Conservation (phyloP, 148 eudicot genomes). For the Rhododendron henanense region DNA sequence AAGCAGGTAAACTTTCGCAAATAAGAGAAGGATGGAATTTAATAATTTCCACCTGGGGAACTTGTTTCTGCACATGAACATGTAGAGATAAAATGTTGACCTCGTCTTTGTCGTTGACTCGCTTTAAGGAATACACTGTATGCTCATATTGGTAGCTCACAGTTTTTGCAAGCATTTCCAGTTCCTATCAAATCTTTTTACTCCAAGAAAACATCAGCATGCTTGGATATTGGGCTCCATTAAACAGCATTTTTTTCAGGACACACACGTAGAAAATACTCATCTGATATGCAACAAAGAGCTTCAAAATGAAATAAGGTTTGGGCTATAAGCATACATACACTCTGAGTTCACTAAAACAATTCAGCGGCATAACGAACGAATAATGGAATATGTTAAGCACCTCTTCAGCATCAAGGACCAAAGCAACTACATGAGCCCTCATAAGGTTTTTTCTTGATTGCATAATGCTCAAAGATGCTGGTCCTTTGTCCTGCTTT, state of each 20-base stretch:
- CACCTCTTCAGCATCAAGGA: constrained; percentile 97
- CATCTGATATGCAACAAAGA: background rate
- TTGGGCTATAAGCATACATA: background rate
- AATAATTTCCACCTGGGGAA: background rate
- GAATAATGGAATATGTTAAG: background rate
- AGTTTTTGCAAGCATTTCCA: background rate
- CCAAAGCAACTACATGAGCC: constrained; percentile 91
- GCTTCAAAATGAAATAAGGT: background rate
- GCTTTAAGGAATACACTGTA: background rate
- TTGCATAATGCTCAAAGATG: constrained; percentile 93
- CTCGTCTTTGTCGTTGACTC: background rate
- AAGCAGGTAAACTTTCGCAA: background rate
- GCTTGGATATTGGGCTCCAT: background rate
- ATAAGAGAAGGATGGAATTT: background rate
- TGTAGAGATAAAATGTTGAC: background rate
- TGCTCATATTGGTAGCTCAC: background rate
- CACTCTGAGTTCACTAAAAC: background rate
- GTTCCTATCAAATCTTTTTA: background rate
- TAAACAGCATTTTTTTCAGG: background rate
- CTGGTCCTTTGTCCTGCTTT: constrained; percentile 82
- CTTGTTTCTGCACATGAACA: background rate
- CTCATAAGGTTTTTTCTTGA: constrained; percentile 95
- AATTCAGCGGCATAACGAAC: background rate
- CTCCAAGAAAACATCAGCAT: background rate
- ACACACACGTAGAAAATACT: background rate